phyloP scores from a whole-genome alignment of 2,329 filamentous ascomycete species.

The Colletotrichum higginsianum region DNA sequence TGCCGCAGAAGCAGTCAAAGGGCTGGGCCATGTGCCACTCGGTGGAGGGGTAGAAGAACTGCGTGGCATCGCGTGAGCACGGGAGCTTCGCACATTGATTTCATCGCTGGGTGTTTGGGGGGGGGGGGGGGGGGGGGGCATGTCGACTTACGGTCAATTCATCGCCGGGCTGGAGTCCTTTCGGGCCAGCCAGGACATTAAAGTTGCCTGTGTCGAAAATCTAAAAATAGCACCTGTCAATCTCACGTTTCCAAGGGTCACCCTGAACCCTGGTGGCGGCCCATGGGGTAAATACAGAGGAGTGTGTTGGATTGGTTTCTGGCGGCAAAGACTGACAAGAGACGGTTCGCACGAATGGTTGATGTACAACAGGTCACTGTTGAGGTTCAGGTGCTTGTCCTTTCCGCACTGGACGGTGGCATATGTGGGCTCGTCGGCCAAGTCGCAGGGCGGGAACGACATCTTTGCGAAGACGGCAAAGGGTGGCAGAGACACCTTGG shows the following conservation, averaged over 20 bases:
- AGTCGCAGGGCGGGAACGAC: slow-evolving; percentile 73
- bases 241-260: slow-evolving; percentile 23
- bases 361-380: slow-evolving; percentile 77
- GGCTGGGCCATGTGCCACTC: slow-evolving; percentile 83
- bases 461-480: slow-evolving; percentile 78
- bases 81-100: no score
- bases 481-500: slow-evolving; percentile 68
- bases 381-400: slow-evolving; percentile 72
- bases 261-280: slow-evolving; percentile 14
- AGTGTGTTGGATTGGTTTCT: neutral
- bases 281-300: neutral
- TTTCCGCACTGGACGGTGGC: slow-evolving; percentile 74
- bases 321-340: slow-evolving; percentile 63
- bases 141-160: slow-evolving; percentile 66
- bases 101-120: no score
- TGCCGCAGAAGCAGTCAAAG: slow-evolving; percentile 76
- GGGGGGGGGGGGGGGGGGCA: neutral
- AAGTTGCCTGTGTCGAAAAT: slow-evolving; percentile 73
- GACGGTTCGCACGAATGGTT: slow-evolving; percentile 79
- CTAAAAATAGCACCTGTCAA: slow-evolving; percentile 51
- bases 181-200: slow-evolving; percentile 71
- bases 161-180: slow-evolving; percentile 68
- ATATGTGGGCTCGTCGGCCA: slow-evolving; percentile 71
- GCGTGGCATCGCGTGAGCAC: neutral
- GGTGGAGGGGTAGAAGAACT: slow-evolving; percentile 83